phyloP scores from a whole-genome alignment of 2,329 filamentous ascomycete genomes.

The Onygenales sp. region DNA sequence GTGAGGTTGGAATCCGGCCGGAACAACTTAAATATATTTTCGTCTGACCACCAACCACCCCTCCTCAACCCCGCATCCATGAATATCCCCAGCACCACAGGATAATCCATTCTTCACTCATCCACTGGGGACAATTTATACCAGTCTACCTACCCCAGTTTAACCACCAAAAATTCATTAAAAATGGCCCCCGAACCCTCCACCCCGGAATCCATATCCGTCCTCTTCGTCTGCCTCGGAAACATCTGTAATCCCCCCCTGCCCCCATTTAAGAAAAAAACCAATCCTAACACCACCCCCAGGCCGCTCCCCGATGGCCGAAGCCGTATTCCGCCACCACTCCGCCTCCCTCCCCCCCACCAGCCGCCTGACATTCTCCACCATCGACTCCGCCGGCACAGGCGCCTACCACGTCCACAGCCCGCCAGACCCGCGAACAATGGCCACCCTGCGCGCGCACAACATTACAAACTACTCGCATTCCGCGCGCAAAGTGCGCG shows the following conservation, averaged over 20 bases:
- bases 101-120: neutral
- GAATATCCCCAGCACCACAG: neutral
- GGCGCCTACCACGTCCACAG: slow-evolving; percentile 75
- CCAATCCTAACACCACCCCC: slow-evolving; percentile 1
- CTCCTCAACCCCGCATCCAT: neutral
- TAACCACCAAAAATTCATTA: too few species aligned
- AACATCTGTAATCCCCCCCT: slow-evolving; percentile 63
- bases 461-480: slow-evolving; percentile 71
- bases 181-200: neutral
- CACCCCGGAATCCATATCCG: slow-evolving; percentile 42
- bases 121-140: neutral
- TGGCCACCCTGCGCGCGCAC: slow-evolving; percentile 64
- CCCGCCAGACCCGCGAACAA: slow-evolving; percentile 70
- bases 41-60: too few species aligned
- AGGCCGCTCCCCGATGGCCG: slow-evolving; percentile 82
- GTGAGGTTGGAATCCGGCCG: too few species aligned
- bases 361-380: slow-evolving; percentile 51
- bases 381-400: slow-evolving; percentile 84
- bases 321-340: slow-evolving; percentile 77
- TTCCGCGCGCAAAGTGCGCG: slow-evolving; percentile 60
- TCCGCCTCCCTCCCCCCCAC: slow-evolving; percentile 46
- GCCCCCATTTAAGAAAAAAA: neutral
- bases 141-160: neutral
- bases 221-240: slow-evolving; percentile 92
- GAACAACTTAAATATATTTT: too few species aligned